Evolutionary conservation across 345 rosid genomes (phyloP), one percentile per base, ranked within the genome.

Genomic region (Nephelium lappaceum): DNA sequence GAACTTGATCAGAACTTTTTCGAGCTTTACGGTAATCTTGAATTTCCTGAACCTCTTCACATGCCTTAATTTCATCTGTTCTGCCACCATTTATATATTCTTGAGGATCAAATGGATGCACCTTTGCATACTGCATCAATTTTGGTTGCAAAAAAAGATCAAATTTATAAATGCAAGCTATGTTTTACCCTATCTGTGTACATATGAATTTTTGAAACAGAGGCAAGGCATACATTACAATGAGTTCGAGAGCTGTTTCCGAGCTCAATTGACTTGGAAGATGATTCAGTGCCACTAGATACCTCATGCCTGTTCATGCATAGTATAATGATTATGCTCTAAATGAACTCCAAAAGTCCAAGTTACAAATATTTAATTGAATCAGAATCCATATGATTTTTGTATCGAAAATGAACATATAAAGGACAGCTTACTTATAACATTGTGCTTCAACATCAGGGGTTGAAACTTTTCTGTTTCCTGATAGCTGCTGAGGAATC

Each of bases 51-150:
- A 72, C 70, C 61, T 75, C 78, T 10, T n/a, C 6, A 23, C 74
- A 47, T 21, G 73, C 39, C 74, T 49, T 71, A 24, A 63, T 14
- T 69, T 67, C 72, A 14, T 53, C 55, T 67, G 23, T 31, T 67
- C 31, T 73, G 62, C 77, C 77, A 66, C 79, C 68, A 60, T 69
- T 64, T 68, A 53, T 69, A 80, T 79, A 63, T 15, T 72, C 82
- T 81, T 39, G 80, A 71, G 80, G 73, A 81, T 78, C 89, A 77
- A 84, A 61, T 63, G 87, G 82, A 63, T 88, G 85, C 82, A 86
- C 86, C 73, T 81, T 86, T 74, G 88, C 85, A 82, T 80, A 73
- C 90, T 87, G 89, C 80, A 83, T 57, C 43, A 7, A 75, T 36
- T 77, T 81, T 43, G 72, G 12, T 15, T 49, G 41, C 25, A 87